Base-by-base conservation (phyloP, 306 rosid species). In the Nissolia schottii region DNA sequence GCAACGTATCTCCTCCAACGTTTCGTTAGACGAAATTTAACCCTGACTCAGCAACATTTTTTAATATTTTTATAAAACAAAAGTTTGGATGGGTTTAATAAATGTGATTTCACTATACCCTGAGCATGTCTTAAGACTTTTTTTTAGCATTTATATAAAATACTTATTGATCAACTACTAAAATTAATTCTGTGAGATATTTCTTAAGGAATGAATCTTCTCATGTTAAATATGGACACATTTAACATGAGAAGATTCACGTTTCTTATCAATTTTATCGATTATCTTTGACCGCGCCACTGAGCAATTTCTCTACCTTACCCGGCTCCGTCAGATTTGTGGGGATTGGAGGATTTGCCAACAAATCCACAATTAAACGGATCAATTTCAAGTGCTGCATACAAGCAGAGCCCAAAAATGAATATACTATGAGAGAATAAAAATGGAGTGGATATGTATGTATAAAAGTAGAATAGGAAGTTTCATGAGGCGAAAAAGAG, bases 381-480 rank as follows among this genome's bases (percentile, higher is more conserved):
- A 62, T 67, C 66, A 31, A 70, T 56, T 75, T 38, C 40, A 41
- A 62, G 63, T 54, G 53, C 31, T 43, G 45, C 18, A 71, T n/a
- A 46, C 20, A 24, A 23, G 48, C 32, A 45, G n/a, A 71, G 24
- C 6, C 64, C 57, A 6, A 8, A 27, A 45, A 45, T 16, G 7
- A 55, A 24, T 34, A 43, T 45, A 43, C 43, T 51, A 34, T 12
- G 0, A 25, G 12, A 6, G 28, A 25, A 51, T 58, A 60, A 54
- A 3, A 6, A 6, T 37, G 13, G 2, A 14, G 35, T 9, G 58
- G 28, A 66, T 45, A 46, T 6, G 45, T 66, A 28, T 9, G 27
- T 1, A 51, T 50, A 31, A 64, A 66, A 70, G 35, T 19, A 22
- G 16, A 60, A 62, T 34, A 14, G 38, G n/a, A 20, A 41, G 67